Base-by-base conservation (phyloP, 1,139 yeast genomes). In the Insectozyma bohioensis region DNA sequence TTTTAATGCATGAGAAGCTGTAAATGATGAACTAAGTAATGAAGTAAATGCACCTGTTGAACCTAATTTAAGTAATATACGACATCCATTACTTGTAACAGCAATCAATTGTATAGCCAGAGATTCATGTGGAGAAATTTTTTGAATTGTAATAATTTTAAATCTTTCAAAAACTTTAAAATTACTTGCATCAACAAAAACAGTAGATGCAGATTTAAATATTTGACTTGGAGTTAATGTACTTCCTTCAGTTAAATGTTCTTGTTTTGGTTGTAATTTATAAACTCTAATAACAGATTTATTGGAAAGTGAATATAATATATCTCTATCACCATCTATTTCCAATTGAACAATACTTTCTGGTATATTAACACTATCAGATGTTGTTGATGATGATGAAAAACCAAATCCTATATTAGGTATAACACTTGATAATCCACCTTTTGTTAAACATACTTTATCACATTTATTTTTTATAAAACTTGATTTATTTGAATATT, bases 401-500 rank as follows among this genome's bases (percentile, higher is more conserved):
- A 35, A 31, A 2, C 39, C 38, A 66, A 58, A 56, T 5, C 78
- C 79, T 40, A 63, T 61, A 20, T 69, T 66, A 8, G 84, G 84
- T 20, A 80, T 61, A 13, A 81, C 72, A 30, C 75, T 69, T 1
- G 83, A 71, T 31, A 84, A 64, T 0, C 85, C 78, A 9, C 81
- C 73, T 52, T 83, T 79, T 1, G 94, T 84, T 33, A 83, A 69
- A 52, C 96, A 86, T 20, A 82, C 77, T 54, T 87, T 88, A 44
- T 79, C 80, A 52, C 95, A 86, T 48, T 80, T 83, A 51, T 85
- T 84, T 42, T 82, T 79, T 52, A 87, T 87, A 85, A 96, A 92
- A 31, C 87, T 83, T 29, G 90, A 92, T 22, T 84, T 78, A 43
- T 81, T 84, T n/a, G 90, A 76, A 53, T 94, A 94, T 40, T 78